phyloP scores from a whole-genome alignment of 371 early-diverging fungal genomes.

The Smittium mucronatum region DNA sequence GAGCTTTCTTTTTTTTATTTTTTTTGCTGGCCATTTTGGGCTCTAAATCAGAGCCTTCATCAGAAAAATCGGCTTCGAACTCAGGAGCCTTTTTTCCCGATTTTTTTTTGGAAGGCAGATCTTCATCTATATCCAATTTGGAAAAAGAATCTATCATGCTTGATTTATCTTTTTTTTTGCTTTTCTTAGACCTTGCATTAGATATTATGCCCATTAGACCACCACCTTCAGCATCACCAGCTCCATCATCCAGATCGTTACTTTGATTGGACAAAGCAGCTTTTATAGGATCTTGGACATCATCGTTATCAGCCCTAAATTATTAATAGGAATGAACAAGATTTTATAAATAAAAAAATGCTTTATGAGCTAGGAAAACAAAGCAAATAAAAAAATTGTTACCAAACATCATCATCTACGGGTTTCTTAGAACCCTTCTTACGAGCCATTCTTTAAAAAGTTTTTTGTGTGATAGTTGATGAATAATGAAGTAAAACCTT shows the following conservation, averaged over 20 bases:
- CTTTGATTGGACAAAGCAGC: background rate
- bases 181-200: constrained; percentile 35
- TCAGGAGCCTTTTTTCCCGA: constrained; percentile 13
- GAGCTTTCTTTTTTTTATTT: constrained; percentile 22
- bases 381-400: background rate
- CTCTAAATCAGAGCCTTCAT: background rate
- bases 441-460: constrained; percentile 7
- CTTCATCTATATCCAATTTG: constrained; percentile 11
- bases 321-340: background rate
- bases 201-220: constrained; percentile 11
- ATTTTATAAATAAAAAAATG: background rate
- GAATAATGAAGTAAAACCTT: too few relatives aligned
- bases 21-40: constrained; percentile 18
- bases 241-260: constrained; percentile 8
- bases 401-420: constrained; percentile 15
- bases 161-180: constrained; percentile 21
- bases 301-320: constrained; percentile 20
- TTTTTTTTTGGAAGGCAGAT: constrained; percentile 13
- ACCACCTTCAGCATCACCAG: constrained; percentile 13
- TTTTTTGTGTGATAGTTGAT: too few relatives aligned
- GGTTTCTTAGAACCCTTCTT: constrained; percentile 12
- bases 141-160: constrained; percentile 14
- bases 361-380: background rate
- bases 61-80: constrained; percentile 3
- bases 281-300: constrained; percentile 12